Base-by-base conservation (phyloP, 495 filamentous ascomycete genomes). In the Tuber borchii region DNA sequence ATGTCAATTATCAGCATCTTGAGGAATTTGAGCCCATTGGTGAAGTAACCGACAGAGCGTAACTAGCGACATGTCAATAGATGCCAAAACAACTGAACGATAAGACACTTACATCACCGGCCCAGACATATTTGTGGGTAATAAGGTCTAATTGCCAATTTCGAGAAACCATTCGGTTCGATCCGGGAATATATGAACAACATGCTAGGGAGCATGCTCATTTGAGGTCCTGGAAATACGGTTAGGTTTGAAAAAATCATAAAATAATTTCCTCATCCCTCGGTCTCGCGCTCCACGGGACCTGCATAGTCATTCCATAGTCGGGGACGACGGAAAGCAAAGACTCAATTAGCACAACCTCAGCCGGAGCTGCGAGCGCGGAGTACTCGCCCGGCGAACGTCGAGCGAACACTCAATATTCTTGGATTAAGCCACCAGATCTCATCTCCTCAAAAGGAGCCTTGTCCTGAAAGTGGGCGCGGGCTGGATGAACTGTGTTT, bases 331-430 rank as follows among this genome's bases (percentile, higher is more conserved):
- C 95, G 0, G 95, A 97, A 0, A 98, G 95, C 83, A 99, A 88
- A 82, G 91, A 94, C 87, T 99, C 95, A 83, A 99, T 98, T 16
- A 95, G 96, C 91, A 99, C 96, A 84, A 99, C 96, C 80, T 99
- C 95, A 37, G 96, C 95, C 43, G 98, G 87, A 39, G 96, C 95
- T 77, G 95, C 95, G 69, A 99, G 90, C 42, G 95, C 96, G 73
- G 94, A 97, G 87, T 99, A 99, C 85, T 99, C 95, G 84, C 95
- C 95, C n/a, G 98, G 90, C 0, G 95, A 99, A 87, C 98, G 96
- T 75, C 95, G 96, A 22, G 95, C 95, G 82, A 99, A 99, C 83
- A 90, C 94, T 86, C 93, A 97, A 85, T 97, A 95, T 72, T 93
- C 88, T 82, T 97, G 94, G 40, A 99, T 94, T 46, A 99, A 89